These are phyloP conservation scores for Chloranthus sessilifolius DNA, from an alignment of 164 flowering plant species.

Conservation along the genomic window DNA sequence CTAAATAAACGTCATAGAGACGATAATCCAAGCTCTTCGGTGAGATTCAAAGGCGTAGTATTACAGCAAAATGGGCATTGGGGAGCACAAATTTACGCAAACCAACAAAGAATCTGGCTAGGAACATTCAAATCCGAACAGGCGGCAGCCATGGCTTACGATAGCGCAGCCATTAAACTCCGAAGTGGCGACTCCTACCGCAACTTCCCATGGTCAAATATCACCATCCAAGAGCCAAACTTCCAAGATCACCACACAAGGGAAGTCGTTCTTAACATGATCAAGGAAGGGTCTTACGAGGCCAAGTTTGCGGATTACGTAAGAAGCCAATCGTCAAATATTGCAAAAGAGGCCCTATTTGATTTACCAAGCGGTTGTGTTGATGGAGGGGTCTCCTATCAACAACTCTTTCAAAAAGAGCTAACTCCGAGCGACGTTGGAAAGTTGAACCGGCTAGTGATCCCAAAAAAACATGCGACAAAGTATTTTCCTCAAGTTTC, in stretches of 20 bases:
- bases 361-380: not conserved
- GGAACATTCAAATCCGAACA: constrained; percentile 51
- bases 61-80: constrained; percentile 49
- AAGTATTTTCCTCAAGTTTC: constrained; percentile 38
- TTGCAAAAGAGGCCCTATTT: not conserved
- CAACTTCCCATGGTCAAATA: constrained; percentile 34
- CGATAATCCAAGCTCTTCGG: not conserved
- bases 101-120: constrained; percentile 54
- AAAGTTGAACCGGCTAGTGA: constrained; percentile 73
- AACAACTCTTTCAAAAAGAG: constrained; percentile 62
- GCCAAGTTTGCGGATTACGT: constrained; percentile 28
- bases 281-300: constrained; percentile 43
- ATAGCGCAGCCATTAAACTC: constrained; percentile 45
- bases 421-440: constrained; percentile 86
- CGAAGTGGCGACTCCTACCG: constrained; percentile 31
- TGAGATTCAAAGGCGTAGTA: constrained; percentile 58
- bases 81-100: constrained; percentile 65
- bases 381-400: constrained; percentile 15
- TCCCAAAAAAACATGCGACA: constrained; percentile 62
- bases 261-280: constrained; percentile 40
- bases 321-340: constrained; percentile 3
- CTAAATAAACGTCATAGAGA: constrained; percentile 19
- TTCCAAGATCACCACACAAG: constrained; percentile 27
- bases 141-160: constrained; percentile 64
- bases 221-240: constrained; percentile 26